Evolutionary conservation across 805 yeast genomes (phyloP).

Genomic region (Kregervanrija delftensis): DNA sequence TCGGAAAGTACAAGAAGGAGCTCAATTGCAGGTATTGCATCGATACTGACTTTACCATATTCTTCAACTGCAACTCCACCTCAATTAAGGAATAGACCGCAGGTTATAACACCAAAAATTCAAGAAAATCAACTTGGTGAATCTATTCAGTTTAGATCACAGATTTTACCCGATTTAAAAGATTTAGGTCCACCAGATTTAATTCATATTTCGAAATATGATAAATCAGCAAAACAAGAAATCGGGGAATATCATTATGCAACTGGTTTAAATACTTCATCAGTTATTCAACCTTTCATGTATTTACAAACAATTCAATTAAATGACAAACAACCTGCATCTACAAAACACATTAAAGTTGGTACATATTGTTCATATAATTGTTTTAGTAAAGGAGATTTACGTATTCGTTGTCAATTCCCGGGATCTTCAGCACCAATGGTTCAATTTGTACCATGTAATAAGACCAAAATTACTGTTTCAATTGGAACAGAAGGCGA

Average conservation of each 20-base stretch:
- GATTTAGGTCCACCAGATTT: slow-evolving; percentile 77
- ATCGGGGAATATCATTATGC: slow-evolving; percentile 49
- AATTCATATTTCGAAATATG: slow-evolving; percentile 43
- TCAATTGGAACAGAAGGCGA: slow-evolving; percentile 37
- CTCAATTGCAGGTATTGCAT: slow-evolving; percentile 2
- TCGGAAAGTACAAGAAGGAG: slow-evolving; percentile 4
- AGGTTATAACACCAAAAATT: slow-evolving; percentile 27
- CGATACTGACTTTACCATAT: neutral
- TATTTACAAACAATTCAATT: slow-evolving; percentile 41
- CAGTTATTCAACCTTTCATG: slow-evolving; percentile 49
- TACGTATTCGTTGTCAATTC: slow-evolving; percentile 56
- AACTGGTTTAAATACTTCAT: slow-evolving; percentile 46
- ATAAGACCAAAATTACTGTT: slow-evolving; percentile 26
- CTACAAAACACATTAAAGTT: slow-evolving; percentile 26
- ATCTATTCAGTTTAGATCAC: slow-evolving; percentile 44
- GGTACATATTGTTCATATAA: slow-evolving; percentile 68
- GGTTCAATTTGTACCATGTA: slow-evolving; percentile 42
- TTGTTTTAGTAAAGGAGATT: slow-evolving; percentile 64
- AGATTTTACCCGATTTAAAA: slow-evolving; percentile 32
- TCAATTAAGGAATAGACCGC: slow-evolving; percentile 13
- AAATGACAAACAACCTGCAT: slow-evolving; percentile 25
- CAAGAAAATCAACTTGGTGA: slow-evolving; percentile 45
- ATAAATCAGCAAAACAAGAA: slow-evolving; percentile 38
- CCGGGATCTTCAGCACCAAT: slow-evolving; percentile 38
- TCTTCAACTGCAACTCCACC: neutral